These are phyloP conservation scores for Luzula sylvatica DNA, from an alignment of 176 grass and related monocot genomes.

Conservation along the genomic window DNA sequence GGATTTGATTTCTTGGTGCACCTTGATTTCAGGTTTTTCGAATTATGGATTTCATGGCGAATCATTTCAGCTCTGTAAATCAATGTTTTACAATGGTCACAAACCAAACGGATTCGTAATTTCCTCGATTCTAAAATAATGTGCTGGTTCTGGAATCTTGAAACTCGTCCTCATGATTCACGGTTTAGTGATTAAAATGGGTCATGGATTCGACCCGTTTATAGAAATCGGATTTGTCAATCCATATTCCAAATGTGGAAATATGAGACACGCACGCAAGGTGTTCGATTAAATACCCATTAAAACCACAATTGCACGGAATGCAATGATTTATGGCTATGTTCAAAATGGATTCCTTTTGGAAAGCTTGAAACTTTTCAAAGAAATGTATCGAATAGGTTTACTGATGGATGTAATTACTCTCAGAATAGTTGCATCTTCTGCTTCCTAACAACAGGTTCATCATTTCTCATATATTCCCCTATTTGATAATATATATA, in stretches of 20 bases:
- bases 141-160: constrained; percentile 40
- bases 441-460: constrained; percentile 51
- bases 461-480: no score
- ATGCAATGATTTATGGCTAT: constrained; percentile 72
- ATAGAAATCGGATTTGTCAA: constrained; percentile 73
- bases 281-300: constrained; percentile 65
- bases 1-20: constrained; percentile 72
- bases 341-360: constrained; percentile 35
- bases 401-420: constrained; percentile 70
- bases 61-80: constrained; percentile 38
- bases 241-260: constrained; percentile 74
- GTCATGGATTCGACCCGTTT: constrained; percentile 50
- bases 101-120: constrained; percentile 61
- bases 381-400: constrained; percentile 57
- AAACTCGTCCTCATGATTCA: constrained; percentile 65
- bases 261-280: constrained; percentile 43
- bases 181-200: constrained; percentile 51
- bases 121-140: constrained; percentile 49
- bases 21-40: constrained; percentile 47
- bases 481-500: constrained; percentile 18
- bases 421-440: constrained; percentile 46
- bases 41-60: constrained; percentile 31
- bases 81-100: constrained; percentile 26
- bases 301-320: constrained; percentile 68
- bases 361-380: constrained; percentile 42